Percentiles rank a stretch among this genome's conserved stretches.
phyloP scores from a whole-genome alignment of 306 rosid genomes.

The Datisca glomerata region DNA sequence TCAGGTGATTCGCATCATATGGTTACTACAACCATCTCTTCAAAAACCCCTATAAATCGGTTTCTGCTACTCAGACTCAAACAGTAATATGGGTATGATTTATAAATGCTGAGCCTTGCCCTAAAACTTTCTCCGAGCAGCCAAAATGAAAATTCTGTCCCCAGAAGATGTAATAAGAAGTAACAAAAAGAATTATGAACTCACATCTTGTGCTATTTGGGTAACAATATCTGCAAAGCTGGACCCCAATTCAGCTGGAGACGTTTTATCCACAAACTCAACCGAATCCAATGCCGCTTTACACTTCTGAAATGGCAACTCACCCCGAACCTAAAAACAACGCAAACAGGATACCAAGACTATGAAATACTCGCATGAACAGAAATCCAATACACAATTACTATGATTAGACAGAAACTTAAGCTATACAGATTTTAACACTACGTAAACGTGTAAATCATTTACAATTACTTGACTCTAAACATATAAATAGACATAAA shows the following conservation, averaged over 20 bases:
- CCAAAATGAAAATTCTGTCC: background rate
- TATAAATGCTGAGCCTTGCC: background rate
- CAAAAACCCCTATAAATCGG: no score
- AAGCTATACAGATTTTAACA: no score
- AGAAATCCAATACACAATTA: conserved; percentile 12
- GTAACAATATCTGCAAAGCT: conserved; percentile 76
- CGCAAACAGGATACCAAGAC: no score
- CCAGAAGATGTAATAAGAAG: conserved; percentile 1
- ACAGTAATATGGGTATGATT: no score
- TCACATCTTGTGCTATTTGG: conserved; percentile 96
- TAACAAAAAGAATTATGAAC: conserved; percentile 7
- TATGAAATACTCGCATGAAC: no score
- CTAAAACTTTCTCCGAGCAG: background rate
- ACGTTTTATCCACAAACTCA: conserved; percentile 38
- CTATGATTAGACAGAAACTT: no score
- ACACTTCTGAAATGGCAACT: conserved; percentile 79
- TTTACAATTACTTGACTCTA: no score
- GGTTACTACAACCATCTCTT: no score
- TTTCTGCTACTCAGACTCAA: no score
- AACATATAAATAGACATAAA: background rate
- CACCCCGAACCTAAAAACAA: conserved; percentile 71
- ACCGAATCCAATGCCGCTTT: conserved; percentile 79
- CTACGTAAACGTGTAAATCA: no score
- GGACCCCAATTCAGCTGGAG: conserved; percentile 54
- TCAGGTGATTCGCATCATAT: no score